These are phyloP conservation scores for Petunia secreta DNA, from an alignment of 257 asterid species.

Conservation along the genomic window DNA sequence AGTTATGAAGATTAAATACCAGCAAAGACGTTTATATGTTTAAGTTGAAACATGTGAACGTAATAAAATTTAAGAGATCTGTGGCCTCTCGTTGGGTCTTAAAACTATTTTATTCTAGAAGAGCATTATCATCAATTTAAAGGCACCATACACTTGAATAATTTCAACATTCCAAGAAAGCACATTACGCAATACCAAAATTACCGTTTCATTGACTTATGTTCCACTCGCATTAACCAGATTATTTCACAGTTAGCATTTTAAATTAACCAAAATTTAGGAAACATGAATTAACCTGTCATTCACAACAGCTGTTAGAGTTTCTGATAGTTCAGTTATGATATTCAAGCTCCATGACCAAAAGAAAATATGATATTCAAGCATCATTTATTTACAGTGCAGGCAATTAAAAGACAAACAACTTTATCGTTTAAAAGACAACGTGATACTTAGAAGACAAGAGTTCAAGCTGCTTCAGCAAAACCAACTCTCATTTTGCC, in stretches of 20 bases:
- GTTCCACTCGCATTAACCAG: not conserved
- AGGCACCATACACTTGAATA: not conserved
- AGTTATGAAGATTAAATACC: too few relatives aligned
- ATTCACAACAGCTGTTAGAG: slow-evolving; percentile 7
- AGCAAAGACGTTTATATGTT: too few relatives aligned
- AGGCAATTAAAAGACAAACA: not conserved
- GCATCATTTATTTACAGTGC: slow-evolving; percentile 21
- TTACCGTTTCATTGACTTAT: not conserved
- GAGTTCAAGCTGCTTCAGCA: slow-evolving; percentile 68
- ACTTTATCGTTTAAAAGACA: not conserved
- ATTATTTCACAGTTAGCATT: not conserved
- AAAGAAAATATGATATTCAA: not conserved
- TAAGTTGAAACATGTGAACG: too few relatives aligned
- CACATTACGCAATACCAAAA: not conserved
- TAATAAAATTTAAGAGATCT: not conserved
- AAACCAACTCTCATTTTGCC: slow-evolving; percentile 76
- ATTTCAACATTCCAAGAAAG: not conserved
- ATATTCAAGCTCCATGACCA: not conserved
- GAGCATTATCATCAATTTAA: not conserved
- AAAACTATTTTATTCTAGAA: not conserved
- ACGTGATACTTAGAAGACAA: not conserved
- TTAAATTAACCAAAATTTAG: not conserved
- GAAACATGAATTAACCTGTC: not conserved
- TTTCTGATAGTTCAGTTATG: not conserved
- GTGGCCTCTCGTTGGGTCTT: not conserved